Evolutionary conservation across 2,329 filamentous ascomycete genomes (phyloP).

Genomic region (Pseudogymnoascus sp.): DNA sequence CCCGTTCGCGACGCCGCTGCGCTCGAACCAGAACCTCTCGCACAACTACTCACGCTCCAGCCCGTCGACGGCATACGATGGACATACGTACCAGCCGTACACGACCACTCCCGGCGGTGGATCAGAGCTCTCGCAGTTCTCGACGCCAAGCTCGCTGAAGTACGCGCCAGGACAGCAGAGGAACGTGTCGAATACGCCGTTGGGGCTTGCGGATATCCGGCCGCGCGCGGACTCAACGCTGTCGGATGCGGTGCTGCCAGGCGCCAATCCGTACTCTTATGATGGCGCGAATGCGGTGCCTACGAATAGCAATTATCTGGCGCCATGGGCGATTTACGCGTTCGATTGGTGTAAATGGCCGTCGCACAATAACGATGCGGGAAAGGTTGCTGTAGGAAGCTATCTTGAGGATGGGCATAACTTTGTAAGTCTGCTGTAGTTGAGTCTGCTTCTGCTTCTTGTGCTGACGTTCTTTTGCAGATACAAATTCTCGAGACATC

Average conservation of each 20-base stretch:
- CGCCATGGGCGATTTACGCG: slow-evolving; percentile 91
- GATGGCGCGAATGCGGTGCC: slow-evolving; percentile 57
- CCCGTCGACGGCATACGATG: slow-evolving; percentile 55
- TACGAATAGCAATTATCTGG: slow-evolving; percentile 83
- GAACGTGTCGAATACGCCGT: slow-evolving; percentile 69
- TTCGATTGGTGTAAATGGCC: slow-evolving; percentile 99
- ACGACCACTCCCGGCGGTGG: slow-evolving; percentile 57
- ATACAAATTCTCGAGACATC: slow-evolving; percentile 96
- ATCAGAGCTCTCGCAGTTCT: slow-evolving; percentile 49
- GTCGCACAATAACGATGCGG: slow-evolving; percentile 68
- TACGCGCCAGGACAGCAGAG: slow-evolving; percentile 52
- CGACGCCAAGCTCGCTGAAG: slow-evolving; percentile 45
- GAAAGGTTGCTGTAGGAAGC: slow-evolving; percentile 90
- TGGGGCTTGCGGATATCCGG: slow-evolving; percentile 86
- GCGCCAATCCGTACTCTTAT: slow-evolving; percentile 48
- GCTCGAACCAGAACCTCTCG: slow-evolving; percentile 54
- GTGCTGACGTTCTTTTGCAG: slow-evolving; percentile 36
- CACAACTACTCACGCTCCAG: slow-evolving; percentile 81
- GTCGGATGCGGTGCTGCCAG: slow-evolving; percentile 56
- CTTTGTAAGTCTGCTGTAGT: slow-evolving; percentile 54
- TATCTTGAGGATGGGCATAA: slow-evolving; percentile 98
- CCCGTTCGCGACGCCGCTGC: slow-evolving; percentile 56
- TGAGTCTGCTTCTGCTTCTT: not conserved
- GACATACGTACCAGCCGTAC: slow-evolving; percentile 45
- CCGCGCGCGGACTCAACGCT: slow-evolving; percentile 76